Evolutionary conservation across 2,329 filamentous ascomycete genomes (phyloP).

Genomic region (Arthrocladium fulminans): DNA sequence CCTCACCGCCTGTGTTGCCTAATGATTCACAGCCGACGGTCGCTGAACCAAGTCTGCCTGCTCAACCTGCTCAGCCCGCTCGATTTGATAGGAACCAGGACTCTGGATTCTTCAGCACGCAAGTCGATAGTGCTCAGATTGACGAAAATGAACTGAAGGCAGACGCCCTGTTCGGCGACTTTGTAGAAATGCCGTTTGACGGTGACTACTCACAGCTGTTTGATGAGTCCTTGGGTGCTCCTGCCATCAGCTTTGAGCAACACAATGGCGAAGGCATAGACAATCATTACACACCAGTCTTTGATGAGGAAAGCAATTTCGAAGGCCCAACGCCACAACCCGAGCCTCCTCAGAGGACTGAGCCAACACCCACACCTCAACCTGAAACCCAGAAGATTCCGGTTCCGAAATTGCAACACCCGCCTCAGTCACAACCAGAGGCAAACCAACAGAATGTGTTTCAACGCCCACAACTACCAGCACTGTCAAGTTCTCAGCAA

Average conservation of each 20-base stretch:
- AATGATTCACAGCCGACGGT: constrained; percentile 38
- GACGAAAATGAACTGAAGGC: constrained; percentile 33
- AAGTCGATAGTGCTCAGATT: constrained; percentile 2
- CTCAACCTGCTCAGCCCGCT: constrained; percentile 17
- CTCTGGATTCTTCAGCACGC: constrained; percentile 77
- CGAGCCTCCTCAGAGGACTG: constrained; percentile 3
- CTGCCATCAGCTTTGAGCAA: not conserved
- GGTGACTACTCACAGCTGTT: constrained; percentile 9
- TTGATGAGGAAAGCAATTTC: constrained; percentile 16
- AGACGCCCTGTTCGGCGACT: constrained; percentile 32
- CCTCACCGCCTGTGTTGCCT: constrained; percentile 75
- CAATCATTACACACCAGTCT: constrained; percentile 14
- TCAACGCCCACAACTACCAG: constrained; percentile 2
- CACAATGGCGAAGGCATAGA: not conserved
- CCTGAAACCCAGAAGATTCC: constrained; percentile 5
- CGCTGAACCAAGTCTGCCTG: constrained; percentile 70
- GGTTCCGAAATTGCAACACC: not conserved
- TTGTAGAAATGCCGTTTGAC: constrained; percentile 18
- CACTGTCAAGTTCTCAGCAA: not conserved
- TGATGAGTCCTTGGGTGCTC: not conserved
- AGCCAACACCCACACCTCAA: not conserved
- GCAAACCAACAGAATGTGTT: not conserved
- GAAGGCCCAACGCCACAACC: constrained; percentile 8
- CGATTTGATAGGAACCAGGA: constrained; percentile 39
- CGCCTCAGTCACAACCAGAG: not conserved